A percentile compares a stretch with the other conserved stretches of the same genome.
Conservation (phyloP, 116 monocot genomes). For the Cymodocea nodosa region DNA sequence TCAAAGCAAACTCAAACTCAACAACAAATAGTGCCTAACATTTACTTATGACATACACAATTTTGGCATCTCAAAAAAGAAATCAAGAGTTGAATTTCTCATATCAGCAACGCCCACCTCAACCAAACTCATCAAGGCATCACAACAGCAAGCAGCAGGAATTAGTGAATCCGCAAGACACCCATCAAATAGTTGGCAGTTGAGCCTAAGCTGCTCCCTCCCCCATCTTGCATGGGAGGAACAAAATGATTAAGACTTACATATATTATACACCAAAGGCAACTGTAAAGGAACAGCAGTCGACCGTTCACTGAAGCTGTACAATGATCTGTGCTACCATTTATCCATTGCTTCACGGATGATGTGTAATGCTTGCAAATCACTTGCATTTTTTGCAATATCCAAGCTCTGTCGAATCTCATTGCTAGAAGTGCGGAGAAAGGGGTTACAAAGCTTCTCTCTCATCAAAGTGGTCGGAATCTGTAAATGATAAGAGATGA, state of each 20-base stretch:
- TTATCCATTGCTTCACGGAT: slow-evolving; percentile 80
- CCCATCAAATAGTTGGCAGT: neutral
- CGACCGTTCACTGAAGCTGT: neutral
- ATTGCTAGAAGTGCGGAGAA: slow-evolving; percentile 61
- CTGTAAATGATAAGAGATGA: slow-evolving; percentile 17
- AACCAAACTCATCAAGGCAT: too few relatives aligned
- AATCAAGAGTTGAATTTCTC: too few relatives aligned
- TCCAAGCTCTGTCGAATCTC: slow-evolving; percentile 53
- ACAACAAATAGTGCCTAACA: too few relatives aligned
- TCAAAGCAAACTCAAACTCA: too few relatives aligned
- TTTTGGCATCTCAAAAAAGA: too few relatives aligned
- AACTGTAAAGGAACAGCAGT: neutral
- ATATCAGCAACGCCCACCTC: too few relatives aligned
- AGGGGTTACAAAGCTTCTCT: slow-evolving; percentile 72
- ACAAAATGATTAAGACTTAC: neutral
- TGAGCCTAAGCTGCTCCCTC: neutral
- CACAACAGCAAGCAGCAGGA: too few relatives aligned
- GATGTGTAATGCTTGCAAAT: slow-evolving; percentile 45
- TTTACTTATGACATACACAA: too few relatives aligned
- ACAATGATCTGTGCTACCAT: slow-evolving; percentile 11
- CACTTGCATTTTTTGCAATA: slow-evolving; percentile 55
- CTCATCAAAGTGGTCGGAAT: slow-evolving; percentile 78
- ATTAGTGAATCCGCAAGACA: neutral
- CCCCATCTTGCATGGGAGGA: neutral
- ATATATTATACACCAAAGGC: neutral